Percentiles rank a stretch among this genome's conserved stretches.
These are phyloP conservation scores for Aspergillus japonicus DNA, from an alignment of 2,329 filamentous ascomycete species.

Conservation along the genomic window DNA sequence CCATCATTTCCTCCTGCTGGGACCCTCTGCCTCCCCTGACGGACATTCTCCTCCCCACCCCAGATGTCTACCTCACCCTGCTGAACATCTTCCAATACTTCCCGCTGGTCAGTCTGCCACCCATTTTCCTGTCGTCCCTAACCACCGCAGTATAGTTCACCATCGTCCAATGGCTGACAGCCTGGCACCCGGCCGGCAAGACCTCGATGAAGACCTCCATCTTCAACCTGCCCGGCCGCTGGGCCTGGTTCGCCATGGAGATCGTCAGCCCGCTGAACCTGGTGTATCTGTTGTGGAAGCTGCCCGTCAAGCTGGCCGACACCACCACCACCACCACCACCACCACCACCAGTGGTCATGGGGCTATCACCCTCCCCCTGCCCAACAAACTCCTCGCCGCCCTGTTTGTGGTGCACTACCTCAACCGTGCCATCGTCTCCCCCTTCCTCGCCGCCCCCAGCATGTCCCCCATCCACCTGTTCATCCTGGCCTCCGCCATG, in stretches of 20 bases:
- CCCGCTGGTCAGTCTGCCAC: slow-evolving; percentile 46
- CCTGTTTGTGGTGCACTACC: slow-evolving; percentile 74
- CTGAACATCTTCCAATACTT: slow-evolving; percentile 45
- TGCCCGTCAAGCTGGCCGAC: slow-evolving; percentile 52
- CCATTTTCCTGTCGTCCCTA: neutral
- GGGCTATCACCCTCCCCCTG: slow-evolving; percentile 33
- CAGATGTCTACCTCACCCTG: slow-evolving; percentile 37
- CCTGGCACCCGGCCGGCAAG: slow-evolving; percentile 90
- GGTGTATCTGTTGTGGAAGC: slow-evolving; percentile 72
- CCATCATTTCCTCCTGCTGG: slow-evolving; percentile 22
- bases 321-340: too few species aligned
- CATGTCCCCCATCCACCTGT: slow-evolving; percentile 83
- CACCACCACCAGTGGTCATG: too few species aligned
- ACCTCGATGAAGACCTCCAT: slow-evolving; percentile 67
- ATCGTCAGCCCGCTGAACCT: slow-evolving; percentile 72
- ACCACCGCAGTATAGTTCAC: slow-evolving; percentile 57
- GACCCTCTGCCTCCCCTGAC: slow-evolving; percentile 25
- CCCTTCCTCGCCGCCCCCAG: slow-evolving; percentile 78
- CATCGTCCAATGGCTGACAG: slow-evolving; percentile 69
- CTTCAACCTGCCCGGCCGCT: slow-evolving; percentile 83
- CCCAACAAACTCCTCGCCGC: slow-evolving; percentile 37
- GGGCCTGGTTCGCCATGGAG: slow-evolving; percentile 90
- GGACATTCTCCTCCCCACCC: slow-evolving; percentile 41
- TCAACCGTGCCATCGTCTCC: slow-evolving; percentile 80
- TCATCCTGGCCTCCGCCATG: slow-evolving; percentile 64